Evolutionary conservation across 768 basidiomycete genomes (phyloP).

Genomic region (Daedaleopsis sinensis): DNA sequence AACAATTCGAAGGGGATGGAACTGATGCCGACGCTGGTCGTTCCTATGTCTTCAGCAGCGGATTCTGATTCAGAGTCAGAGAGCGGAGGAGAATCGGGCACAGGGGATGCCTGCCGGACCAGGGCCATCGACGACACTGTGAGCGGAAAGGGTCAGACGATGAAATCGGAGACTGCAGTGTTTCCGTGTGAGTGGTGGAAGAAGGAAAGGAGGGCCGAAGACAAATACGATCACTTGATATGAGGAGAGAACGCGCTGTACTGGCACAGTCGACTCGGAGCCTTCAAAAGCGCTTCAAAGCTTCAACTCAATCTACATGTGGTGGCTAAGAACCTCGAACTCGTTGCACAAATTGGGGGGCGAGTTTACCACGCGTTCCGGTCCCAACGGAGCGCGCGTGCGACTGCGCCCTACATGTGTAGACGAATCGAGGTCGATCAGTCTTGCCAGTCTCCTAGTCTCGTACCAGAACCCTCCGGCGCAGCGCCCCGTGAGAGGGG

Average conservation of each 20-base stretch:
- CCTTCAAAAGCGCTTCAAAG: too few species aligned
- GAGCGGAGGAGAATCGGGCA: not conserved
- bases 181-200: not conserved
- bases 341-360: not conserved
- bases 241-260: not conserved
- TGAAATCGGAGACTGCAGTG: too few species aligned
- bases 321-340: not conserved
- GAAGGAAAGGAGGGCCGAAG: not conserved
- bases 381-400: not conserved
- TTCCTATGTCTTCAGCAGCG: too few species aligned
- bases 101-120: not conserved
- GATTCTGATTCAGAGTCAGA: not conserved
- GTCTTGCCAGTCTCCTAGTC: too few species aligned
- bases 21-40: not conserved
- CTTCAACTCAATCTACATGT: not conserved
- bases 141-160: too few species aligned
- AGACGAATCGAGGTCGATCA: too few species aligned
- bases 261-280: too few species aligned
- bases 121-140: not conserved
- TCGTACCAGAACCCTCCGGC: too few species aligned
- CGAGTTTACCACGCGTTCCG: not conserved
- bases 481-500: too few species aligned
- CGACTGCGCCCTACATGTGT: not conserved
- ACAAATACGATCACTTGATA: not conserved
- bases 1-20: not conserved